Percentiles rank a stretch among this genome's conserved stretches.
Conservation (phyloP, 148 eudicot genomes). For the Fallopia convolvulus region DNA sequence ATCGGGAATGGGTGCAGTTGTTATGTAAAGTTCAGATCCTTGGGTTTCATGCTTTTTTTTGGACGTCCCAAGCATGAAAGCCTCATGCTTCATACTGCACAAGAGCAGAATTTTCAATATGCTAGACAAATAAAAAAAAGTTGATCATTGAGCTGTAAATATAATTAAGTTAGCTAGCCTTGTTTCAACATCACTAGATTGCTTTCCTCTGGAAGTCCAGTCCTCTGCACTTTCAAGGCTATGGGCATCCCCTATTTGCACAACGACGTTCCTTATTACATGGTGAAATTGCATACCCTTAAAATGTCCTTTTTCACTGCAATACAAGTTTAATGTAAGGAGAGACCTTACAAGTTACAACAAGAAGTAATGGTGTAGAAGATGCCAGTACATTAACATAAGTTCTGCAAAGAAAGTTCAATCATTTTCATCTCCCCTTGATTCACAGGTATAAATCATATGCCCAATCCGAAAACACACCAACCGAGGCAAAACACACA, state of each 20-base stretch:
- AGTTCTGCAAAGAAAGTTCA: background rate
- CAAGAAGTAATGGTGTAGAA: background rate
- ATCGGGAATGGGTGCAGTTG: conserved; percentile 86
- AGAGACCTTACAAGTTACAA: background rate
- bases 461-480: background rate
- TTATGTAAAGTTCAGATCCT: conserved; percentile 71
- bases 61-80: conserved; percentile 93
- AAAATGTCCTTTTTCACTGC: conserved; percentile 78
- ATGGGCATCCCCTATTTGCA: conserved; percentile 76
- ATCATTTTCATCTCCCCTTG: background rate
- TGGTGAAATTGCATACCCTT: conserved; percentile 90
- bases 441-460: background rate
- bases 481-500: background rate
- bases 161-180: conserved; percentile 34
- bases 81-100: conserved; percentile 85
- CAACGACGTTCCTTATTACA: conserved; percentile 80
- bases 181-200: conserved; percentile 55
- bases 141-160: background rate
- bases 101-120: background rate
- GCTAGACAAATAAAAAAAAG: background rate
- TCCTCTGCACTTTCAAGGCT: conserved; percentile 60
- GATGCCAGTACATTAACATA: background rate
- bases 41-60: conserved; percentile 48
- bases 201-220: conserved; percentile 81
- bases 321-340: conserved; percentile 15